Conservation (phyloP, 192 early-diverging fungal genomes). For the Coemansia sp. region DNA sequence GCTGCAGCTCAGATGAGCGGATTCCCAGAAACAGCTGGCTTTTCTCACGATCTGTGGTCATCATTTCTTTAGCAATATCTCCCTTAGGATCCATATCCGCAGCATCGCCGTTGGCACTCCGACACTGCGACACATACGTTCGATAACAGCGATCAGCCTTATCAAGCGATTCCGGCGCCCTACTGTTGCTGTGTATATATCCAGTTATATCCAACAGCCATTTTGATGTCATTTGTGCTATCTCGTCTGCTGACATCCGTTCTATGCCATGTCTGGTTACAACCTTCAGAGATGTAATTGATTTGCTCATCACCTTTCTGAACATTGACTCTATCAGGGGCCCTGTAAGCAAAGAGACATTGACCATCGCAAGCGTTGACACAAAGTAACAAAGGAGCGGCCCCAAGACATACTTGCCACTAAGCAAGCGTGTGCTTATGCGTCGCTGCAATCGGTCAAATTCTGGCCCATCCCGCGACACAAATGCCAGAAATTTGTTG, state of each 20-base stretch:
- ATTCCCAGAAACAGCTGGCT: slow-evolving; percentile 32
- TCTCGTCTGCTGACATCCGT: neutral
- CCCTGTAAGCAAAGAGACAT: neutral
- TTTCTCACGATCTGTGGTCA: neutral
- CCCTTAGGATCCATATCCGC: slow-evolving; percentile 3
- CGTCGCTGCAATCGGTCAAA: slow-evolving; percentile 4
- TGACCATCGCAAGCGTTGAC: slow-evolving; percentile 14
- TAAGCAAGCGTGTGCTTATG: slow-evolving; percentile 17
- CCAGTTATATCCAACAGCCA: slow-evolving; percentile 19
- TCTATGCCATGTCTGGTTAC: slow-evolving; percentile 11
- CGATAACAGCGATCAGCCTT: slow-evolving; percentile 16
- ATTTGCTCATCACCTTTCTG: neutral
- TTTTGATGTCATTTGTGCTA: neutral
- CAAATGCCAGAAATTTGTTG: neutral
- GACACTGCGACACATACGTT: slow-evolving; percentile 14
- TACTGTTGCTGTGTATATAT: slow-evolving; percentile 4
- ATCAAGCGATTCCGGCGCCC: slow-evolving; percentile 11
- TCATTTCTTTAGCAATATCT: slow-evolving; percentile 17
- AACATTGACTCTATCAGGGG: slow-evolving; percentile 13
- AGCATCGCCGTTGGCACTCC: neutral
- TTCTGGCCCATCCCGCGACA: slow-evolving; percentile 14
- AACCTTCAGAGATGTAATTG: slow-evolving; percentile 2
- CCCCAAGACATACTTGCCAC: slow-evolving; percentile 9
- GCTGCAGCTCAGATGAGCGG: slow-evolving; percentile 25
- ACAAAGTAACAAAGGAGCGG: slow-evolving; percentile 32